These are phyloP conservation scores for Chaetomium sp. DNA, from an alignment of 2,329 filamentous ascomycete genomes.

Conservation along the genomic window DNA sequence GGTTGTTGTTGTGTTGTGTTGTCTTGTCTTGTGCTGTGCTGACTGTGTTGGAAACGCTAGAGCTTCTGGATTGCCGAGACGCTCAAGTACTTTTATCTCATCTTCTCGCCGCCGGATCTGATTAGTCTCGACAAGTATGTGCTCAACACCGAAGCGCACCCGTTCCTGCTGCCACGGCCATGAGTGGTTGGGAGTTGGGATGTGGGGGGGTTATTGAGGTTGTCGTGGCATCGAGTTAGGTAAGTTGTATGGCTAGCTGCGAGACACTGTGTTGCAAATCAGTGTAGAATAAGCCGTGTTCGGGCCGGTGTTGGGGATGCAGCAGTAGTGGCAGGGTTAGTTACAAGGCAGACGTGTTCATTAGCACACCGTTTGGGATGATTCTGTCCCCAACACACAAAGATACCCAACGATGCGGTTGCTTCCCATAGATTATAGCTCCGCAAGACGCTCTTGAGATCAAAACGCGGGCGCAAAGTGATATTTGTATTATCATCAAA, in stretches of 20 bases:
- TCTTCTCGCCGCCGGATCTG: constrained; percentile 64
- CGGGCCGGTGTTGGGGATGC: not conserved
- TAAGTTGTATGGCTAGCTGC: not conserved
- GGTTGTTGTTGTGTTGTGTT: too few relatives aligned
- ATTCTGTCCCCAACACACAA: not conserved
- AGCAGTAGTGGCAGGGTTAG: too few relatives aligned
- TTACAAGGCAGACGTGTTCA: not conserved
- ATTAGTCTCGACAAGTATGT: constrained; percentile 71
- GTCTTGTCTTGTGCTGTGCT: not conserved
- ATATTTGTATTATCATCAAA: constrained; percentile 16
- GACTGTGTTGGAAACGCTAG: constrained; percentile 31
- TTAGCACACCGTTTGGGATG: not conserved
- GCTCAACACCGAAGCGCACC: constrained; percentile 58
- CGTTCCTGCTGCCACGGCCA: constrained; percentile 38
- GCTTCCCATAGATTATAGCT: not conserved
- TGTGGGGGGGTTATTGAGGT: not conserved
- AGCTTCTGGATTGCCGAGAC: constrained; percentile 74
- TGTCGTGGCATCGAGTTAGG: not conserved
- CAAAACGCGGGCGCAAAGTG: not conserved
- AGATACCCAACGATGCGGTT: not conserved
- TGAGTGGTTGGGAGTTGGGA: not conserved
- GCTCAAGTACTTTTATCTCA: constrained; percentile 73
- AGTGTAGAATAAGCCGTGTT: not conserved
- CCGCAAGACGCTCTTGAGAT: not conserved
- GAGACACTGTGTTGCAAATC: not conserved